A percentile compares a stretch with the other conserved stretches of the same genome.
Evolutionary conservation across 2,329 filamentous ascomycete species (phyloP).

Genomic region (Penicillium olsonii): DNA sequence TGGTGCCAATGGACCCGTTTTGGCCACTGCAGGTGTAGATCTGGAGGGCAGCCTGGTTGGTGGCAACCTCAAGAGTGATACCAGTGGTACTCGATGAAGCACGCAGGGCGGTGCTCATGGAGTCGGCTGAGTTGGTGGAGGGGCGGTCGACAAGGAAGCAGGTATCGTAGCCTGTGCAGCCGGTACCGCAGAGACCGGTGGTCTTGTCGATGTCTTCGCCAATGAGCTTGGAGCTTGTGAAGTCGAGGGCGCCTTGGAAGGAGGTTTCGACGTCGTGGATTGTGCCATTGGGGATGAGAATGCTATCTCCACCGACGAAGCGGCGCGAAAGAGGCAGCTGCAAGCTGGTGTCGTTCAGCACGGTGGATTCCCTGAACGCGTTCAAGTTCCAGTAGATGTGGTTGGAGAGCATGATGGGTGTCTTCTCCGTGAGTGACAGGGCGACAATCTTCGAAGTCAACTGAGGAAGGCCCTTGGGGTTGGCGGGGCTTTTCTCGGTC

Average conservation of each 20-base stretch:
- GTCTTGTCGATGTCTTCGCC: conserved; percentile 68
- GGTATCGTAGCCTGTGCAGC: conserved; percentile 81
- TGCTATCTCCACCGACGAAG: conserved; percentile 54
- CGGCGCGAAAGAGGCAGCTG: conserved; percentile 50
- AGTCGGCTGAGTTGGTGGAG: conserved; percentile 33
- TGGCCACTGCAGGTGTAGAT: conserved; percentile 80
- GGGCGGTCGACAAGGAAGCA: conserved; percentile 52
- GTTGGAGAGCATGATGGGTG: conserved; percentile 54
- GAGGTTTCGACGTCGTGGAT: conserved; percentile 78
- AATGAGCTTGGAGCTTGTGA: conserved; percentile 77
- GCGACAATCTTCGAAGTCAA: conserved; percentile 49
- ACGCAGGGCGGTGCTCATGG: conserved; percentile 55
- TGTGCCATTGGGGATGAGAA: conserved; percentile 73
- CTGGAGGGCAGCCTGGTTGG: conserved; percentile 85
- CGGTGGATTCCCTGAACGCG: conserved; percentile 46
- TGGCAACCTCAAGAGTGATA: conserved; percentile 77
- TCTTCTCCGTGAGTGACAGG: conserved; percentile 46
- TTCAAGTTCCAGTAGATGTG: conserved; percentile 57
- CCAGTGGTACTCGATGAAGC: conserved; percentile 70
- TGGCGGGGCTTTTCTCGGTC: conserved; percentile 35
- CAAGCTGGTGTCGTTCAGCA: conserved; percentile 47
- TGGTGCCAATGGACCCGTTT: conserved; percentile 61
- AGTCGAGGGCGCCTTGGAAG: conserved; percentile 51
- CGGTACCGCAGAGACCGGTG: conserved; percentile 72
- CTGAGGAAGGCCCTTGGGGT: conserved; percentile 44